Evolutionary conservation across 2,329 filamentous ascomycete genomes (phyloP).

Genomic region (Trichoderma hamatum): DNA sequence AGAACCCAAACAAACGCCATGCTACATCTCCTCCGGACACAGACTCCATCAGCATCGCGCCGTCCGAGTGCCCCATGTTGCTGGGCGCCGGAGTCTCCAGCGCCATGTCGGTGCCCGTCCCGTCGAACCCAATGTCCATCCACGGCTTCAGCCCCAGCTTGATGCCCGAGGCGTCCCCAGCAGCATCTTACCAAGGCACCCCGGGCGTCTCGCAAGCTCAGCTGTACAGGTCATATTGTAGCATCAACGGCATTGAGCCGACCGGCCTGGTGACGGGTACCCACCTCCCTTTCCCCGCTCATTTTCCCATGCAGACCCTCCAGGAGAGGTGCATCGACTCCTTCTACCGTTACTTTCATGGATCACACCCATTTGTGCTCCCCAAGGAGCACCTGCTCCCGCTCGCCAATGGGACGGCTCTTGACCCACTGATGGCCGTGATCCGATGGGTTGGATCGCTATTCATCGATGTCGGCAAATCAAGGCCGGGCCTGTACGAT

Average conservation of each 20-base stretch:
- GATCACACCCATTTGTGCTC: constrained; percentile 60
- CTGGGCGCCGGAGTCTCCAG: constrained; percentile 32
- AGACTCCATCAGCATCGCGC: constrained; percentile 23
- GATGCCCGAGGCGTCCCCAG: constrained; percentile 27
- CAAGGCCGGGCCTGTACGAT: constrained; percentile 56
- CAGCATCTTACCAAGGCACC: constrained; percentile 31
- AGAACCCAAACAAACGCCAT: constrained; percentile 55
- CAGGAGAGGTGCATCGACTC: constrained; percentile 59
- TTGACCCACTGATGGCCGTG: constrained; percentile 55
- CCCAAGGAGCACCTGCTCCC: constrained; percentile 56
- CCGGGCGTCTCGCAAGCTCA: constrained; percentile 40
- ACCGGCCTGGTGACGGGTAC: constrained; percentile 27
- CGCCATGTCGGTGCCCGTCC: constrained; percentile 13
- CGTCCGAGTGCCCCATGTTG: constrained; percentile 47
- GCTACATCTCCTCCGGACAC: constrained; percentile 45
- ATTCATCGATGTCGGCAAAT: constrained; percentile 53
- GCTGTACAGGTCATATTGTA: constrained; percentile 43
- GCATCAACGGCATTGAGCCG: constrained; percentile 35
- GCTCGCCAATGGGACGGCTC: constrained; percentile 51
- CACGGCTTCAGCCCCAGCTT: constrained; percentile 26
- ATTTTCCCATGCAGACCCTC: constrained; percentile 40
- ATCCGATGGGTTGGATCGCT: constrained; percentile 61
- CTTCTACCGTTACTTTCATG: constrained; percentile 62
- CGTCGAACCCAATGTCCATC: constrained; percentile 18
- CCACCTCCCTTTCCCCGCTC: constrained; percentile 29